Evolutionary conservation across 2,329 filamentous ascomycete species (phyloP).

Genomic region (Sclerotinia trifoliorum): DNA sequence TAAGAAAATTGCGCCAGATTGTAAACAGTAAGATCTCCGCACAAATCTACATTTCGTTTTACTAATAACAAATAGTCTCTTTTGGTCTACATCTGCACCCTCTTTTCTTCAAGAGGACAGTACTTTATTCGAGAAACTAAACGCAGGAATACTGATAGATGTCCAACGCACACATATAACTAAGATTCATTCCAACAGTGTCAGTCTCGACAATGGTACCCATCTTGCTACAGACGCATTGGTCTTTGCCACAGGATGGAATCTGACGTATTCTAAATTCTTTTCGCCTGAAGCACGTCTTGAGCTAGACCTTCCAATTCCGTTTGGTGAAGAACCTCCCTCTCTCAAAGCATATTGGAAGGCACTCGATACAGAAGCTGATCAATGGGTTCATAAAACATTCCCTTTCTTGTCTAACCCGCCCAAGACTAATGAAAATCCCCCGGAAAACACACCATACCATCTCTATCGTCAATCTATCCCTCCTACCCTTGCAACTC

Average conservation of each 20-base stretch:
- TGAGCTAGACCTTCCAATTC: constrained; percentile 20
- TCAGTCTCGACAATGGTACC: constrained; percentile 15
- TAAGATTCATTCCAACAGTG: not conserved
- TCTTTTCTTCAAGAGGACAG: constrained; percentile 17
- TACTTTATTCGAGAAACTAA: constrained; percentile 14
- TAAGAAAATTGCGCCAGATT: constrained; percentile 18
- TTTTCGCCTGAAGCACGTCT: constrained; percentile 10
- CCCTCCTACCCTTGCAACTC: constrained; percentile 32
- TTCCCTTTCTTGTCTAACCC: constrained; percentile 24
- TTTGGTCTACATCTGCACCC: constrained; percentile 20
- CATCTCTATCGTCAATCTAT: constrained; percentile 46
- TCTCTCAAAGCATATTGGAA: constrained; percentile 13
- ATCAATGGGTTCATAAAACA: constrained; percentile 20
- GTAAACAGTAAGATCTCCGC: constrained; percentile 11
- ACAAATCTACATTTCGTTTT: not conserved
- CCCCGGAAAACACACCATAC: constrained; percentile 11
- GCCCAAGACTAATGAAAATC: constrained; percentile 13
- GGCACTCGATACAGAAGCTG: not conserved
- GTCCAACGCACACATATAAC: constrained; percentile 19
- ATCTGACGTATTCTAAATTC: constrained; percentile 19
- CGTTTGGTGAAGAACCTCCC: constrained; percentile 1
- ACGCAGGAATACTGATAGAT: constrained; percentile 11
- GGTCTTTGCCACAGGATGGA: constrained; percentile 23
- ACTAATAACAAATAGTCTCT: constrained; percentile 13
- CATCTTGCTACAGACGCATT: constrained; percentile 5